phyloP scores from a whole-genome alignment of 169 alveolate species.

The Cryptosporidium viatorum region DNA sequence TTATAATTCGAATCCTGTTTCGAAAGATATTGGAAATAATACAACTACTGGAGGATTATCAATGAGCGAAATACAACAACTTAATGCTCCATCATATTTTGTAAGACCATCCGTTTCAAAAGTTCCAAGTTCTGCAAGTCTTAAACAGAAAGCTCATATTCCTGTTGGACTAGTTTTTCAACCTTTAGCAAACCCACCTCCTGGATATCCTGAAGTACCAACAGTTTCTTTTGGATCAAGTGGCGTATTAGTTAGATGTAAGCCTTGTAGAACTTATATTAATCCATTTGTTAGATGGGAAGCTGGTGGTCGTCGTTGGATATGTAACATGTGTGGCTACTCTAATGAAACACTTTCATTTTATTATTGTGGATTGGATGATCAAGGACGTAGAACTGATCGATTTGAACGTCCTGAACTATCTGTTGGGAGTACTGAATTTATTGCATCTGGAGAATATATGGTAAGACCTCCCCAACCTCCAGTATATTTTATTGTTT shows the following conservation, averaged over 20 bases:
- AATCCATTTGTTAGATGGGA: conserved; percentile 96
- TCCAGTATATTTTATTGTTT: conserved; percentile 91
- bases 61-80: conserved; percentile 53
- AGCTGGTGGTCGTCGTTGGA: conserved; percentile 95
- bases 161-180: conserved; percentile 85
- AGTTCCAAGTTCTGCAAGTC: conserved; percentile 78
- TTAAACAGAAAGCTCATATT: conserved; percentile 84
- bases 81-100: conserved; percentile 69
- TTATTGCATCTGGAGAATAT: conserved; percentile 95
- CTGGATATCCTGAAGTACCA: conserved; percentile 88
- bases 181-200: conserved; percentile 88
- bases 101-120: conserved; percentile 70
- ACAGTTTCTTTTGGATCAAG: conserved; percentile 88
- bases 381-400: conserved; percentile 88
- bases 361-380: conserved; percentile 76
- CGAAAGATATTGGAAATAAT: conserved; percentile 7
- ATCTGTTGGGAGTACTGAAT: conserved; percentile 93
- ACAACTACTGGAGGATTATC: neutral
- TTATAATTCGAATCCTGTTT: conserved; percentile 24
- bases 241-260: conserved; percentile 89
- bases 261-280: conserved; percentile 93
- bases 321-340: conserved; percentile 95
- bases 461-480: conserved; percentile 97
- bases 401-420: conserved; percentile 91
- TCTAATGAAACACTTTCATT: conserved; percentile 91